These are phyloP conservation scores for Entomortierella chlamydospora DNA, from an alignment of 192 early-diverging fungal genomes.

Conservation along the genomic window DNA sequence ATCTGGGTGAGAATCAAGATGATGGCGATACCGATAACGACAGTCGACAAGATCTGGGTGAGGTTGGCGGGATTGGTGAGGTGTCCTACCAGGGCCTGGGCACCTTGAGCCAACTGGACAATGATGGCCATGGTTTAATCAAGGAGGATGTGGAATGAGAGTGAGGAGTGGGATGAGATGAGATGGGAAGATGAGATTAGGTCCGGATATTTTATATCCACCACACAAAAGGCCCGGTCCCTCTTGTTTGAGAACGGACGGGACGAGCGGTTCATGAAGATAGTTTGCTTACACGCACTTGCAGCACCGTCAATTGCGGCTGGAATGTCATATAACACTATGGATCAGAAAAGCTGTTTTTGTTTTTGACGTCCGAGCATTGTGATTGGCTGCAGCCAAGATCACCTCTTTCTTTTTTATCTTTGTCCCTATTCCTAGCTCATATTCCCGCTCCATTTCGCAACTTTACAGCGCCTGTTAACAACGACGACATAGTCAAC, in stretches of 20 bases:
- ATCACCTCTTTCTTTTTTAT: constrained; percentile 49
- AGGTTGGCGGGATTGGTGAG: constrained; percentile 54
- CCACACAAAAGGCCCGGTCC: neutral
- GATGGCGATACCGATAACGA: constrained; percentile 39
- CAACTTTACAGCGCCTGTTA: too few relatives aligned
- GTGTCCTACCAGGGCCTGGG: constrained; percentile 38
- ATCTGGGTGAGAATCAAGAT: constrained; percentile 50
- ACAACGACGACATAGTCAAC: too few relatives aligned
- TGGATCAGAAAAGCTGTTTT: neutral
- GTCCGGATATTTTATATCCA: constrained; percentile 6
- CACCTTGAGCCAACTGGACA: constrained; percentile 49
- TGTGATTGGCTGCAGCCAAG: constrained; percentile 50
- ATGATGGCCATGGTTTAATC: constrained; percentile 48
- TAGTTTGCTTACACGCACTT: too few relatives aligned
- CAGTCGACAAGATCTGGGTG: constrained; percentile 40
- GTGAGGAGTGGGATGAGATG: constrained; percentile 5
- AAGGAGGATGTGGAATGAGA: constrained; percentile 5
- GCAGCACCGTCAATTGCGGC: too few relatives aligned
- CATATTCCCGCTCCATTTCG: too few relatives aligned
- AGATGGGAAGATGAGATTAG: constrained; percentile 9
- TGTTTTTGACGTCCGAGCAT: neutral
- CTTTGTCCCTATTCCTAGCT: neutral
- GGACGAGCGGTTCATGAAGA: too few relatives aligned
- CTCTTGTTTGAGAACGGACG: too few relatives aligned
- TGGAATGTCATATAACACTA: too few relatives aligned